Percentiles rank a stretch among this genome's conserved stretches.
Conservation (phyloP, 305 asterid genomes). For the Solanum hybrid region DNA sequence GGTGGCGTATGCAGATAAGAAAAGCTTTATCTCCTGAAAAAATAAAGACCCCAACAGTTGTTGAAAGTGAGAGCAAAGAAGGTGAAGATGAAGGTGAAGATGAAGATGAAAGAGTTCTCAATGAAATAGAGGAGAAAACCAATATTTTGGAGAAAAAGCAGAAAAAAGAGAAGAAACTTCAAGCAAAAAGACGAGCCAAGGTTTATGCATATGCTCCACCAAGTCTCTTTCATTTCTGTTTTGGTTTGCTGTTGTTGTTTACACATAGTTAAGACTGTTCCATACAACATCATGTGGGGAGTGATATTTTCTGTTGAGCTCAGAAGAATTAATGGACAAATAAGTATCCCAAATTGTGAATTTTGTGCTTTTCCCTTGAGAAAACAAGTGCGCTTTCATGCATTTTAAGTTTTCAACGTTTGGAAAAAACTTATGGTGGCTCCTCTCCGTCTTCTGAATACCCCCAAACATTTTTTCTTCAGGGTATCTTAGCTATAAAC, state of each 20-base stretch:
- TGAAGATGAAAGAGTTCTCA: constrained; percentile 63
- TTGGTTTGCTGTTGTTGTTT: neutral
- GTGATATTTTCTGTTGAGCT: neutral
- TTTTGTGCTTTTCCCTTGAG: neutral
- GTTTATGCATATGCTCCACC: constrained; percentile 16
- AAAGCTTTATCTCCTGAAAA: constrained; percentile 85
- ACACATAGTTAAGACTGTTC: neutral
- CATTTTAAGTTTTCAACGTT: neutral
- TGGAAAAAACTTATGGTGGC: neutral
- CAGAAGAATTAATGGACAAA: neutral
- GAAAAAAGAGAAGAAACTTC: constrained; percentile 55
- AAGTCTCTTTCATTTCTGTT: neutral
- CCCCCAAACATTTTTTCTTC: neutral
- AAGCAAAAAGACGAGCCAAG: constrained; percentile 74
- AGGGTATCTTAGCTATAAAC: neutral
- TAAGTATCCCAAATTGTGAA: neutral
- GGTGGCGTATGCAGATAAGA: constrained; percentile 82
- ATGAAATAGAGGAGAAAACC: constrained; percentile 85
- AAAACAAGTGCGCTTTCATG: neutral
- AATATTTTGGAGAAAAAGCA: constrained; percentile 76
- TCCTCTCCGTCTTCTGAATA: neutral
- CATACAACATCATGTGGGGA: neutral
- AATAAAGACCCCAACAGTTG: constrained; percentile 25
- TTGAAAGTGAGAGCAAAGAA: constrained; percentile 35
- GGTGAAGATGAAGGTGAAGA: constrained; percentile 51